Evolutionary conservation across 2,329 filamentous ascomycete genomes (phyloP).

Genomic region (Coniochaeta sp.): DNA sequence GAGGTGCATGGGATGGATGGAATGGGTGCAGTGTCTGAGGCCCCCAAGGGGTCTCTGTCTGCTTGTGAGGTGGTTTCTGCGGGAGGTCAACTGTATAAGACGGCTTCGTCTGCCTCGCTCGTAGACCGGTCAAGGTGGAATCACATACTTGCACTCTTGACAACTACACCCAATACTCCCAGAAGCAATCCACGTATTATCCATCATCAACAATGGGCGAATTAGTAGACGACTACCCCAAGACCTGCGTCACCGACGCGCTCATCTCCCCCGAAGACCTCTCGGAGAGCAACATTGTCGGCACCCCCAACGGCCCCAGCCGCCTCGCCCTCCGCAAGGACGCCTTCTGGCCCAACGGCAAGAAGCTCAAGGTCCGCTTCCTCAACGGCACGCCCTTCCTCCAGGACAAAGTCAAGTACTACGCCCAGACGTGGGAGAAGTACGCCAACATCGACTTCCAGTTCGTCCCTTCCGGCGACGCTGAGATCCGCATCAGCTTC

Average conservation of each 20-base stretch:
- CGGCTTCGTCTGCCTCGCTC: too few species aligned
- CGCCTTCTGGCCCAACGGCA: constrained; percentile 5
- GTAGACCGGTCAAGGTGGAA: too few species aligned
- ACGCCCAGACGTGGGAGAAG: constrained; percentile 7
- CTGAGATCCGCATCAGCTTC: constrained; percentile 10
- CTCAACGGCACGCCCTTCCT: constrained; percentile 5
- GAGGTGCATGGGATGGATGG: too few species aligned
- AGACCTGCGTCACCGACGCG: neutral
- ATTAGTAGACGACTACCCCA: neutral
- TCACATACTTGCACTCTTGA: too few species aligned
- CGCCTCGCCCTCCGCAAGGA: neutral
- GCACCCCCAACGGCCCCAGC: neutral
- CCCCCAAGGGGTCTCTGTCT: too few species aligned
- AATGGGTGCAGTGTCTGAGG: too few species aligned
- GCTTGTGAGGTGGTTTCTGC: too few species aligned
- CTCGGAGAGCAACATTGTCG: neutral
- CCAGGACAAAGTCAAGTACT: constrained; percentile 6
- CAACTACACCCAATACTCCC: neutral
- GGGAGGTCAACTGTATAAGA: too few species aligned
- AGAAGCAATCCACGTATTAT: neutral
- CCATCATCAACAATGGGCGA: neutral
- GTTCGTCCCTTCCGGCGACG: constrained; percentile 7
- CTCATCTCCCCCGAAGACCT: neutral
- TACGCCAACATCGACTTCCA: constrained; percentile 11
- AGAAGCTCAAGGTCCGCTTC: constrained; percentile 4